These are phyloP conservation scores for Andrographis paniculata DNA, from an alignment of 305 asterid species.

Conservation along the genomic window DNA sequence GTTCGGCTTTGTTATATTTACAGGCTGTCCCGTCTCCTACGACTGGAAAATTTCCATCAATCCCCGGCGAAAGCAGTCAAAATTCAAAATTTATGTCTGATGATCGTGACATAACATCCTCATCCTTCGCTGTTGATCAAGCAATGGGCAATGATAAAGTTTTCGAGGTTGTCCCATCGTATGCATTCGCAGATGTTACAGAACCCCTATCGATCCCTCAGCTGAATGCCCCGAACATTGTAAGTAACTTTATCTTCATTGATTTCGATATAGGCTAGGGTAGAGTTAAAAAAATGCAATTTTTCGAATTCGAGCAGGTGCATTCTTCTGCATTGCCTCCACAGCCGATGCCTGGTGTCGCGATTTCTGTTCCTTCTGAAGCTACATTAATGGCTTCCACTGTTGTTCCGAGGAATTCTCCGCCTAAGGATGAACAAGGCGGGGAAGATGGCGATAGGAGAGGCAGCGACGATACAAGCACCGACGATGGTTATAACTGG, in stretches of 20 bases:
- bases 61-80: slow-evolving; percentile 26
- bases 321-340: slow-evolving; percentile 29
- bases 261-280: no score
- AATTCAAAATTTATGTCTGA: slow-evolving; percentile 25
- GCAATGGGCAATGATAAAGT: slow-evolving; percentile 44
- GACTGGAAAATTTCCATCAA: slow-evolving; percentile 63
- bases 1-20: slow-evolving; percentile 5
- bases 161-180: slow-evolving; percentile 46
- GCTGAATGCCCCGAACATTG: slow-evolving; percentile 37
- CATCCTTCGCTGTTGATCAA: slow-evolving; percentile 28
- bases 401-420: slow-evolving; percentile 29
- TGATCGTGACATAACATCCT: slow-evolving; percentile 34
- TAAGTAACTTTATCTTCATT: slow-evolving; percentile 24
- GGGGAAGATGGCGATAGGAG: slow-evolving; percentile 37
- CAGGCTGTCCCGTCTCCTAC: slow-evolving; percentile 94
- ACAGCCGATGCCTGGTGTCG: slow-evolving; percentile 37
- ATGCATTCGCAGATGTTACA: slow-evolving; percentile 51
- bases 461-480: slow-evolving; percentile 30
- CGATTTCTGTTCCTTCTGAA: slow-evolving; percentile 36
- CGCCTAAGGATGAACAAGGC: slow-evolving; percentile 34
- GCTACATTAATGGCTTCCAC: slow-evolving; percentile 22
- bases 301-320: slow-evolving; percentile 23
- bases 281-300: no score
- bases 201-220: slow-evolving; percentile 42
- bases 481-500: slow-evolving; percentile 62